A percentile compares a stretch with the other conserved stretches of the same genome.
phyloP scores from a whole-genome alignment of 2,329 filamentous ascomycete species.

The Pyrenophora teres region DNA sequence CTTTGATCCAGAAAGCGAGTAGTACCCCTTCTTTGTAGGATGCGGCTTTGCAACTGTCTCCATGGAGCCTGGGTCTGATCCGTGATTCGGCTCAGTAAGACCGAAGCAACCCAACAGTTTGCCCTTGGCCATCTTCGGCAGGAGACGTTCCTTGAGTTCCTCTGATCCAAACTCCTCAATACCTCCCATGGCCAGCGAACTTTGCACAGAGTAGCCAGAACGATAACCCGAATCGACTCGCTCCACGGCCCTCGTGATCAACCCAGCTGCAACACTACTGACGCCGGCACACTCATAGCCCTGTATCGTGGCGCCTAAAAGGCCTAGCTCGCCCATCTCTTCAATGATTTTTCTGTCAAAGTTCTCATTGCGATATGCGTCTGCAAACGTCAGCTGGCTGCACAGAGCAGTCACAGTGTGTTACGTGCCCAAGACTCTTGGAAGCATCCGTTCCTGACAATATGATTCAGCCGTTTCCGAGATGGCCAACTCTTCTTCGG shows the following conservation, averaged over 20 bases:
- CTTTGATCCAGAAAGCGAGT: constrained; percentile 78
- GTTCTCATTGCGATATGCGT: constrained; percentile 83
- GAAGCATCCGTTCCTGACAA: constrained; percentile 86
- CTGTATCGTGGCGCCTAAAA: constrained; percentile 82
- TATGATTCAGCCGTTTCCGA: constrained; percentile 90
- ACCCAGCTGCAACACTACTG: constrained; percentile 82
- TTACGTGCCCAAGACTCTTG: constrained; percentile 76
- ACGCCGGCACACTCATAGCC: constrained; percentile 89
- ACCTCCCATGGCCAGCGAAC: constrained; percentile 89
- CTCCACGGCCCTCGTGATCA: constrained; percentile 90
- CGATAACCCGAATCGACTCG: constrained; percentile 90
- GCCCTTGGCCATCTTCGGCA: constrained; percentile 81
- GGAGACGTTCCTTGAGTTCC: constrained; percentile 83
- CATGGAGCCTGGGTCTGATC: constrained; percentile 89
- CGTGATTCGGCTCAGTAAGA: constrained; percentile 90
- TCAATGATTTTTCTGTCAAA: constrained; percentile 84
- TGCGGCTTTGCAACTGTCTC: constrained; percentile 85
- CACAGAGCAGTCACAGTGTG: background rate
- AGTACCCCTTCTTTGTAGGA: constrained; percentile 81
- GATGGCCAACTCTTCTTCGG: constrained; percentile 89
- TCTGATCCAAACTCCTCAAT: constrained; percentile 86
- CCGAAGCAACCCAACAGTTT: constrained; percentile 85
- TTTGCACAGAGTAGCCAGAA: constrained; percentile 92
- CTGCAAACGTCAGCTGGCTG: constrained; percentile 51
- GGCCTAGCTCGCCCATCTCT: constrained; percentile 92